Evolutionary conservation across 78 protist species (phyloP).

Genomic region (Guillardia theta): DNA sequence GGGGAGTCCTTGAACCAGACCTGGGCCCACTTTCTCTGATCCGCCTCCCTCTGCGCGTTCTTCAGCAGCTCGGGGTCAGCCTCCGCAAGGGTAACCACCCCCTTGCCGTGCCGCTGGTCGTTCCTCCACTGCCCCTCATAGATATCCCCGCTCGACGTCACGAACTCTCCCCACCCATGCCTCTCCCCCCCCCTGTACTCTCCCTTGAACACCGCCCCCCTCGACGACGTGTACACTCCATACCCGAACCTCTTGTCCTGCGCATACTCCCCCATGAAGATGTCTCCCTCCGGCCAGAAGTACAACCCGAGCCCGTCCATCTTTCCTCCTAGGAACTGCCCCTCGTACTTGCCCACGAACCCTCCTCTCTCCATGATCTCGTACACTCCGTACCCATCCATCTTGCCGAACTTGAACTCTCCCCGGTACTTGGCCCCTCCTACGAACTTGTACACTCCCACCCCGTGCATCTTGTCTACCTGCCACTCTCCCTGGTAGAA

Average conservation of each 20-base stretch:
- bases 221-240: background rate
- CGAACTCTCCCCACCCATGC: conserved; percentile 29
- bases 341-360: conserved; percentile 18
- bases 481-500: conserved; percentile 43
- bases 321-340: background rate
- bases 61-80: background rate
- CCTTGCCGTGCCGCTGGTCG: background rate
- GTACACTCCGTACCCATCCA: conserved; percentile 20
- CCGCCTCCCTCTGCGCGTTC: background rate
- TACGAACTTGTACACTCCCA: background rate
- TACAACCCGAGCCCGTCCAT: conserved; percentile 18
- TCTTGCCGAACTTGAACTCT: background rate
- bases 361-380: background rate
- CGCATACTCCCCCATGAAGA: conserved; percentile 23
- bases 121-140: conserved; percentile 30
- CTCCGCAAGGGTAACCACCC: conserved; percentile 4
- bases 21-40: background rate
- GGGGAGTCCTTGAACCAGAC: conserved; percentile 9
- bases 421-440: conserved; percentile 24
- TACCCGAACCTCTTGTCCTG: conserved; percentile 12
- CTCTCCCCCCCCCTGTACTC: background rate
- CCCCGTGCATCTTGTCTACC: conserved; percentile 4
- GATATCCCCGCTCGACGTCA: background rate
- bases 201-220: conserved; percentile 36
- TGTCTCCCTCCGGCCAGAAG: conserved; percentile 32